A percentile compares a stretch with the other conserved stretches of the same genome.
These are phyloP conservation scores for Hermanozyma aechmeae DNA, from an alignment of 805 yeast species.

Conservation along the genomic window DNA sequence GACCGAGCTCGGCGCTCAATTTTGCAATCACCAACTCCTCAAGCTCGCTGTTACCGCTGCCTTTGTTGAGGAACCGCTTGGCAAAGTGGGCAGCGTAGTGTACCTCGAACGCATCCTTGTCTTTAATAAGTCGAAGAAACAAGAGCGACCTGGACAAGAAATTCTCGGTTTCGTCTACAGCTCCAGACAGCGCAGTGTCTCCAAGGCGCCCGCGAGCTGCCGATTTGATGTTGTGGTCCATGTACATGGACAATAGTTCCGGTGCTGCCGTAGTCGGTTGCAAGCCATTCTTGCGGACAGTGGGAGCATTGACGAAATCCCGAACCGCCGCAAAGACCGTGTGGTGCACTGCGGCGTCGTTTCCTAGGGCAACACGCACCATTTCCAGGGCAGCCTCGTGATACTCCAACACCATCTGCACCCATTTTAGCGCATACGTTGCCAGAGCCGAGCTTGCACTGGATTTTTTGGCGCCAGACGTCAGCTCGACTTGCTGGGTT, in stretches of 20 bases:
- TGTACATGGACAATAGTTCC: conserved; percentile 29
- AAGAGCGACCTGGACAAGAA: conserved; percentile 47
- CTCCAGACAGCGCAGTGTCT: conserved; percentile 3
- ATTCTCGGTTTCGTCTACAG: conserved; percentile 18
- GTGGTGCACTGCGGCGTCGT: conserved; percentile 40
- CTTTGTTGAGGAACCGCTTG: conserved; percentile 49
- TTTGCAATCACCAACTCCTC: conserved; percentile 63
- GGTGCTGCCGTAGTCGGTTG: conserved; percentile 21
- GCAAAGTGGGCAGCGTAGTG: conserved; percentile 83
- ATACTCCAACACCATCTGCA: conserved; percentile 43
- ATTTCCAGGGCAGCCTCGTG: conserved; percentile 44
- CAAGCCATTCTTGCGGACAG: conserved; percentile 37
- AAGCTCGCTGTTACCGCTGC: conserved; percentile 38
- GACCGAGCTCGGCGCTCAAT: conserved; percentile 69
- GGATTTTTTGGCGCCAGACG: conserved; percentile 5
- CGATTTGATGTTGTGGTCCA: conserved; percentile 32
- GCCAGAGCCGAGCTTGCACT: conserved; percentile 24
- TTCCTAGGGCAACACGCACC: conserved; percentile 37
- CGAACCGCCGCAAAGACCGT: conserved; percentile 54
- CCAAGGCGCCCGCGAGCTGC: conserved; percentile 3
- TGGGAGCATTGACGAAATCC: conserved; percentile 44
- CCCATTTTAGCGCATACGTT: conserved; percentile 63
- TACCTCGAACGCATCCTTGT: conserved; percentile 80
- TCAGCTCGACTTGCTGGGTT: conserved; percentile 8
- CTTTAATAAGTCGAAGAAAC: conserved; percentile 61